A percentile compares a stretch with the other conserved stretches of the same genome.
Conservation (phyloP, 106 monocot species). For the Phalaenopsis equestris region DNA sequence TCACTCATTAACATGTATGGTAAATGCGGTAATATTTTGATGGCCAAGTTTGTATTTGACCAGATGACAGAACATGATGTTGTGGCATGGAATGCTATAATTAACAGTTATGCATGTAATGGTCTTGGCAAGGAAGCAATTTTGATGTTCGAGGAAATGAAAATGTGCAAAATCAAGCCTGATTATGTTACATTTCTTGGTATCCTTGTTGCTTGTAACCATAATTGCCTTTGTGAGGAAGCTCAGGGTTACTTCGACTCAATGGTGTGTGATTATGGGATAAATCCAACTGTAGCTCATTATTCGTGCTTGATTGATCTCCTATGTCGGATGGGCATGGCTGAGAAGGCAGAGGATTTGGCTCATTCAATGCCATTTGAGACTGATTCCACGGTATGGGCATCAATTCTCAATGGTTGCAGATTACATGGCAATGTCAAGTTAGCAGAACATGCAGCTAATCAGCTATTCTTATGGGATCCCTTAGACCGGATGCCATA, state of each 20-base stretch:
- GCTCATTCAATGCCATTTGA: slow-evolving; percentile 40
- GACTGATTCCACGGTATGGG: slow-evolving; percentile 37
- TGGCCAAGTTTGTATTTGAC: slow-evolving; percentile 32
- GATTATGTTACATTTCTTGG: slow-evolving; percentile 54
- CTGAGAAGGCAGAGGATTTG: slow-evolving; percentile 27
- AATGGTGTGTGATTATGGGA: slow-evolving; percentile 41
- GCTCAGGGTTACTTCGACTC: slow-evolving; percentile 31
- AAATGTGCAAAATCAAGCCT: slow-evolving; percentile 21
- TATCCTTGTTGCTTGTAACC: slow-evolving; percentile 52
- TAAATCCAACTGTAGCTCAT: slow-evolving; percentile 34
- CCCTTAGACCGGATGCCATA: slow-evolving; percentile 45
- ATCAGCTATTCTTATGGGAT: slow-evolving; percentile 22
- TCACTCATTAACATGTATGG: slow-evolving; percentile 52
- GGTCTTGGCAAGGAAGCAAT: slow-evolving; percentile 32
- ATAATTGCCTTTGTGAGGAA: slow-evolving; percentile 36
- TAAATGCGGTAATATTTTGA: slow-evolving; percentile 41
- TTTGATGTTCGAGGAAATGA: slow-evolving; percentile 35
- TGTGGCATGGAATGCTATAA: slow-evolving; percentile 58
- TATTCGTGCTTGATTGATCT: slow-evolving; percentile 65
- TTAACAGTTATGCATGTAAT: slow-evolving; percentile 51
- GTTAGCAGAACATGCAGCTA: slow-evolving; percentile 44
- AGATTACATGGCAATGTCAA: slow-evolving; percentile 23
- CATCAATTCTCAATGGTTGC: slow-evolving; percentile 48
- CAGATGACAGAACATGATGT: slow-evolving; percentile 24
- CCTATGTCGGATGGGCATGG: slow-evolving; percentile 33